Percentiles rank a stretch among this genome's conserved stretches.
Conservation (phyloP, 2,329 filamentous ascomycete species). For the Hypocrella siamensis region DNA sequence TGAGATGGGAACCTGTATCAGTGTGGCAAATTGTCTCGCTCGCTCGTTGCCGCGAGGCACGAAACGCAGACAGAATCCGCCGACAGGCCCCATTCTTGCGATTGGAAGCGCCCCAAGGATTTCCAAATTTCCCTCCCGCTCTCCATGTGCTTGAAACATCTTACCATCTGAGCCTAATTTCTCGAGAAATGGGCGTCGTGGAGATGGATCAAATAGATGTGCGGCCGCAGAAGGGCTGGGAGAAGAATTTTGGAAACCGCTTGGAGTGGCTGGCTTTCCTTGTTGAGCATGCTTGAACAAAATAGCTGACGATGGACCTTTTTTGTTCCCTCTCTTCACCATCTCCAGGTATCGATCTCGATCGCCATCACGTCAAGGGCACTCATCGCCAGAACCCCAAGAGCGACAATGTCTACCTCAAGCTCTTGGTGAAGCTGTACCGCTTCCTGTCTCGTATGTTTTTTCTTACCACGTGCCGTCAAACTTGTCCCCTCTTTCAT, state of each 20-base stretch:
- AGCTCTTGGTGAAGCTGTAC: slow-evolving; percentile 96
- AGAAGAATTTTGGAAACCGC: not conserved
- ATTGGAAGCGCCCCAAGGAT: slow-evolving; percentile 4
- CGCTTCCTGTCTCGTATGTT: slow-evolving; percentile 87
- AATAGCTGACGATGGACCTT: slow-evolving; percentile 44
- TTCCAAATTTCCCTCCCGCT: not conserved
- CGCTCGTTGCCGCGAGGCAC: not conserved
- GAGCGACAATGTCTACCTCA: slow-evolving; percentile 96
- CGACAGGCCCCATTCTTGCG: slow-evolving; percentile 4
- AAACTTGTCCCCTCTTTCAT: not conserved
- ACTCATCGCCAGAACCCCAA: slow-evolving; percentile 89
- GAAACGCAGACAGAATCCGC: not conserved
- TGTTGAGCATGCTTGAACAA: slow-evolving; percentile 45
- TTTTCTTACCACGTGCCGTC: not conserved
- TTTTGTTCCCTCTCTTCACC: slow-evolving; percentile 17
- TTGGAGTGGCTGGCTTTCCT: slow-evolving; percentile 6
- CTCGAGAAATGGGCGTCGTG: slow-evolving; percentile 4
- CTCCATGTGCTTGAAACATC: not conserved
- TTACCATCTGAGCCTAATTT: slow-evolving; percentile 4
- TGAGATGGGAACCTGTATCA: slow-evolving; percentile 17
- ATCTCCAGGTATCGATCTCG: slow-evolving; percentile 52
- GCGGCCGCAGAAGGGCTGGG: not conserved
- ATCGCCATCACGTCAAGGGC: slow-evolving; percentile 51
- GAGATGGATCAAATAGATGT: not conserved
- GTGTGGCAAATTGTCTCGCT: not conserved